Evolutionary conservation across 2,329 filamentous ascomycete species (phyloP), one percentile per base, ranked within the genome.

Genomic region (Immersiporthe knoxdaviesiana): DNA sequence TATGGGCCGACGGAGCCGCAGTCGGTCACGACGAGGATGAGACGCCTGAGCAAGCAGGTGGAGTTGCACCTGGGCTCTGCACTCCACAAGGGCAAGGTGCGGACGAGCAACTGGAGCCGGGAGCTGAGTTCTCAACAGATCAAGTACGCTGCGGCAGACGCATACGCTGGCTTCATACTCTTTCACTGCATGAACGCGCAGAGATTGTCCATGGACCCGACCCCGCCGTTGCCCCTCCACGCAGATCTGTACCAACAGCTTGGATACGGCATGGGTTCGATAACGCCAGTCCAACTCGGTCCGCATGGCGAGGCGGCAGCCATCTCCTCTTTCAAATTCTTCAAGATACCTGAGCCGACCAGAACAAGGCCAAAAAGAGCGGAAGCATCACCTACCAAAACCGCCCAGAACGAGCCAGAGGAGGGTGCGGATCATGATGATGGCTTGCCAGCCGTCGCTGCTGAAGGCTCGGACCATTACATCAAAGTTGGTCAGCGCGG

Each of bases 141-240:
- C 24, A 78, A 86, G 63, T 94, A 94, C 78, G 89, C 92, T 14
- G 93, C 93, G 16, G 90, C 92, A 1, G 93, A 97, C 77, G 91
- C 93, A 0, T 97, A 97, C 76, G 93, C 92, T 70, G 88, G 90
- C 60, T 79, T 91, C 14, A 90, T 92, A 68, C 81, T 97, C 1
- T 97, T 88, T 75, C 83, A 92, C 71, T 84, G 85, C 0, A 81
- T 97, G 61, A 90, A 97, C 67, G 80, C 86, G 60, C 87, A 91
- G 74, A 85, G 94, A 16, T 82, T 87, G 73, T 81, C 82, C 12
- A 82, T 97, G 71, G 79, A 87, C 14, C 93, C 93, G 2, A 84
- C 81, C 2, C 94, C 94, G 6, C 91, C 92, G 2, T 82, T 87
- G 8, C 93, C 94, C 0, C 83, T 85, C 18, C 85, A 88, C 73